Base-by-base conservation (phyloP, 1,284 basidiomycete species). In the Cutaneotrichosporon mucoides region DNA sequence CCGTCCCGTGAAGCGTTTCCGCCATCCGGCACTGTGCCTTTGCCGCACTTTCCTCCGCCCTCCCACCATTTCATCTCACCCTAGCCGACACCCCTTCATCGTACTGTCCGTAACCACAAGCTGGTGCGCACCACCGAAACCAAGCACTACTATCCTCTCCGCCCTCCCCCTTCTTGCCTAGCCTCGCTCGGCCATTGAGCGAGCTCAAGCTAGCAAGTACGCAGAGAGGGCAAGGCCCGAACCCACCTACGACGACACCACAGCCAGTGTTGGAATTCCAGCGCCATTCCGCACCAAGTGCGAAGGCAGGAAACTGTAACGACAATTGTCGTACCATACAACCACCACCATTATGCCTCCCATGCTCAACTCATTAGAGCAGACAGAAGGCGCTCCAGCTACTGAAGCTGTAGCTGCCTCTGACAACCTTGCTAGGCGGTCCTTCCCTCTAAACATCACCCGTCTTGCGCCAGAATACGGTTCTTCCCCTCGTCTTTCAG, bases 1-100 rank as follows among this genome's bases (percentile, higher is more conserved):
- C 35, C 46, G 13, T 48, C 46, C 46, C 46, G 46, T 36, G 38
- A 12, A 48, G 46, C 46, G 46, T 33, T 48, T 48, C 46, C 46
- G 46, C 46, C 34, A 9, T 48, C 13, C 46, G 46, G 46, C 46
- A 48, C 46, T 48, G 46, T 48, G 46, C 46, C 46, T 48, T 40
- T 48, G 46, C 34, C 6, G 46, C 46, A 48, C 46, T 33, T 33
- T 48, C 33, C 38, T 40, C 38, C 38, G 9, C 46, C 34, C 34
- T n/a, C 46, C 35, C 34, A 13, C 33, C 33, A 44, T 8, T 10
- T n/a, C 24, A 24, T 35, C 46, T n/a, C 46, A 24, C 46, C 33
- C 46, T 24, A 24, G 11, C 46, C 33, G 7, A 13, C 10, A 11
- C 45, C 24, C 5, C 24, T 24, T 34, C 38, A 9, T 10, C 24